Conservation (phyloP, 768 basidiomycete genomes). For the Xerocomus spinulosus region DNA sequence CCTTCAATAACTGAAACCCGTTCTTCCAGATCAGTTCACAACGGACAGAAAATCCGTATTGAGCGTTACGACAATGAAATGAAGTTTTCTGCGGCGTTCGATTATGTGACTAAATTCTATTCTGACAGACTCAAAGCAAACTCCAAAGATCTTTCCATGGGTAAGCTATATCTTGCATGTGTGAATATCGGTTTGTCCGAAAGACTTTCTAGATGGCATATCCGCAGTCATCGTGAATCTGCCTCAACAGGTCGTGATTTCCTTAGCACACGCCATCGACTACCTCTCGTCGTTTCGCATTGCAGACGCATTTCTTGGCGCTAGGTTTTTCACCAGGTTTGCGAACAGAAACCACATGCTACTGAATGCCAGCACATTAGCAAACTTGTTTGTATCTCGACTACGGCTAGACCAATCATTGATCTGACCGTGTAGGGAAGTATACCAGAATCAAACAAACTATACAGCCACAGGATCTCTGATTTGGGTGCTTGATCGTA, state of each 20-base stretch:
- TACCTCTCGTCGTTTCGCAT: conserved; percentile 73
- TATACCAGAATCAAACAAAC: conserved; percentile 90
- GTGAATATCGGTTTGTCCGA: neutral
- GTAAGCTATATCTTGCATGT: neutral
- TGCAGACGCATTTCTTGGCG: conserved; percentile 72
- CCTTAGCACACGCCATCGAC: conserved; percentile 66
- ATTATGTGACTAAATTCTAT: conserved; percentile 62
- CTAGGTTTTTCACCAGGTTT: conserved; percentile 76
- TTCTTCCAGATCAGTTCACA: conserved; percentile 33
- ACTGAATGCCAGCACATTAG: conserved; percentile 81
- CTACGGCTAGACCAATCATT: neutral
- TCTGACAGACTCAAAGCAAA: conserved; percentile 43
- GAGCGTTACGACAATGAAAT: conserved; percentile 57
- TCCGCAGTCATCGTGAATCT: conserved; percentile 61
- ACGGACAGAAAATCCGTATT: conserved; percentile 47
- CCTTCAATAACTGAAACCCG: conserved; percentile 8
- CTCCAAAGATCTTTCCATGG: conserved; percentile 35
- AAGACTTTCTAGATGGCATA: conserved; percentile 44
- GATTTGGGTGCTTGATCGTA: conserved; percentile 81
- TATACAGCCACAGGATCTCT: conserved; percentile 69
- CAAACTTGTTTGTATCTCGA: conserved; percentile 53
- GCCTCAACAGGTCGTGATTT: conserved; percentile 64
- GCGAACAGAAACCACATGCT: conserved; percentile 78
- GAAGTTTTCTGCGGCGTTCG: conserved; percentile 67
- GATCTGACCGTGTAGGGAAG: conserved; percentile 48